Evolutionary conservation across 2,329 filamentous ascomycete genomes (phyloP).

Genomic region (Hypoxylon sp.): DNA sequence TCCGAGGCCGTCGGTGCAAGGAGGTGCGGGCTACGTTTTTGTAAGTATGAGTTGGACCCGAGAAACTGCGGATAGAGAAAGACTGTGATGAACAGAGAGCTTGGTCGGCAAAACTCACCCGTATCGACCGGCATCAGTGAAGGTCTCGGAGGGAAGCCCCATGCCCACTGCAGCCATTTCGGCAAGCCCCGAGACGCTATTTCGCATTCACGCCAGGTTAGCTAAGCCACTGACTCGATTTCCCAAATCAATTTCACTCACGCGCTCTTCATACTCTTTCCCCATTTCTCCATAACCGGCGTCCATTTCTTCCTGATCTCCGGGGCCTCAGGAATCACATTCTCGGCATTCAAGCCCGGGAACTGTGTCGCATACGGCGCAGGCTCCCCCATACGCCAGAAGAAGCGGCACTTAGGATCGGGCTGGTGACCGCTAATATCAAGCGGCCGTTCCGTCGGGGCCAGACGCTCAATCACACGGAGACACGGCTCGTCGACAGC

Average conservation of each 20-base stretch:
- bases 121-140: conserved; percentile 69
- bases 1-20: conserved; percentile 74
- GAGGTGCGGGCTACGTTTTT: conserved; percentile 67
- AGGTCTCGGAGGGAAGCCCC: conserved; percentile 66
- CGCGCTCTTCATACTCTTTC: conserved; percentile 72
- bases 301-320: conserved; percentile 67
- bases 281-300: conserved; percentile 70
- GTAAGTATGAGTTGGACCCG: neutral
- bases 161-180: conserved; percentile 72
- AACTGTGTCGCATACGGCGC: conserved; percentile 70
- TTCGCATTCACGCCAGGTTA: conserved; percentile 1
- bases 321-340: conserved; percentile 66
- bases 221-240: neutral
- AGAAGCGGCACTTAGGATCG: conserved; percentile 75
- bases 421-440: conserved; percentile 70
- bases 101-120: conserved; percentile 58
- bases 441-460: conserved; percentile 68
- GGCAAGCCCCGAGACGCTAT: conserved; percentile 68
- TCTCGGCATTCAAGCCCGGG: conserved; percentile 68
- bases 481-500: conserved; percentile 74
- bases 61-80: conserved; percentile 5
- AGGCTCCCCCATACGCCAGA: conserved; percentile 71
- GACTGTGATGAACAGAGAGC: conserved; percentile 15
- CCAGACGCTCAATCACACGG: conserved; percentile 68
- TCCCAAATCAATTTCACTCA: conserved; percentile 54